phyloP scores from a whole-genome alignment of 805 yeast genomes.

The Ogataea nakhonphanomensis region DNA sequence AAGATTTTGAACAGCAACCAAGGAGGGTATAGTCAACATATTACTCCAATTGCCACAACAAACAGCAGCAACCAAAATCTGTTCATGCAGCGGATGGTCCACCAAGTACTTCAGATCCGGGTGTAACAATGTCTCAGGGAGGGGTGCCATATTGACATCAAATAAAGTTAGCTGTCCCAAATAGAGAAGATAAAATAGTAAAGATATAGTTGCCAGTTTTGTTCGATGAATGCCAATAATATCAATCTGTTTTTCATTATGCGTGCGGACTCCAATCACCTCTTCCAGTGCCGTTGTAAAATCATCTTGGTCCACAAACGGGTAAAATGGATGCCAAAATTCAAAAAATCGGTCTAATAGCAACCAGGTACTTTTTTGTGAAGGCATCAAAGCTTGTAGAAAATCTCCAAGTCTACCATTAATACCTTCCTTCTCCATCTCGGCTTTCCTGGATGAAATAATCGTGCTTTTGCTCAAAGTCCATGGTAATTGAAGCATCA shows the following conservation, averaged over 20 bases:
- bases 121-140: conserved; percentile 25
- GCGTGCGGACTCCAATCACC: conserved; percentile 35
- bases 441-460: background rate
- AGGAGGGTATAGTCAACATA: conserved; percentile 35
- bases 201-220: conserved; percentile 40
- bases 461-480: background rate
- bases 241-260: conserved; percentile 27
- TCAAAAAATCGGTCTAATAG: conserved; percentile 41
- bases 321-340: conserved; percentile 45
- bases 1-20: conserved; percentile 43
- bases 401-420: background rate
- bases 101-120: conserved; percentile 33
- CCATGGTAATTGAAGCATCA: background rate
- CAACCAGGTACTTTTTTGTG: conserved; percentile 37
- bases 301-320: conserved; percentile 39
- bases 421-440: background rate
- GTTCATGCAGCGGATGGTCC: conserved; percentile 38
- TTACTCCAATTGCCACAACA: conserved; percentile 40
- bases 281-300: conserved; percentile 31
- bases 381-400: conserved; percentile 36
- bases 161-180: conserved; percentile 39
- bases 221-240: conserved; percentile 36
- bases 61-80: conserved; percentile 37
- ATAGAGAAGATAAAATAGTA: conserved; percentile 40
- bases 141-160: conserved; percentile 26